Base-by-base conservation (phyloP, 1,284 basidiomycete genomes). In the Tilletia indica region DNA sequence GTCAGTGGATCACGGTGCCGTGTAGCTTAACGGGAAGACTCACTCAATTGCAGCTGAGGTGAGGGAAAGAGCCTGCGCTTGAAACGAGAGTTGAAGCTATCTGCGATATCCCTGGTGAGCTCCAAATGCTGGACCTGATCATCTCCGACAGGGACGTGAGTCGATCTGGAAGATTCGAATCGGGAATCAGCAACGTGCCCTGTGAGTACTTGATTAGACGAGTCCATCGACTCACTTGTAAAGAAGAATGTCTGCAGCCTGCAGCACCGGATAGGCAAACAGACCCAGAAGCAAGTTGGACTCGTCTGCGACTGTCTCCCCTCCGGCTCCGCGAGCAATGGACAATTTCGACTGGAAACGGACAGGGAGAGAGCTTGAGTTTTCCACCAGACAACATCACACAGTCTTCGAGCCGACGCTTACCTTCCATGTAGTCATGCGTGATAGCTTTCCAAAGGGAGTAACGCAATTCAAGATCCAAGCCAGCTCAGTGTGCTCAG, bases 341-440 rank as follows among this genome's bases (percentile, higher is more conserved):
- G 91, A 92, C 0, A 96, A 85, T 74, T 92, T 90, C 12, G 91
- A 89, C 91, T 93, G 81, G 19, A 4, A 61, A 11, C 54, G 25
- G 9, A 58, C 14, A 58, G 54, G 14, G 16, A 39, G 38, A 25
- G 63, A 34, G 25, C 25, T 31, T 31, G 25, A 31, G 25, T 31
- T 31, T 31, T 31, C 25, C 25, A 31, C 25, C 25, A 31, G 25
- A 31, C 25, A 31, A 31, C 25, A 31, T 31, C 25, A 31, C 25
- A 31, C 25, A 31, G 25, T 31, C 25, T 6, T 34, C 25, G 36
- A 67, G 6, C 4, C 19, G n/a, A 42, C 19, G 74, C 87, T 45
- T 72, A 91, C 92, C 88, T 96, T 97, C 94, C 94, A 97, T 0
- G 93, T 95, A 1, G 94, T 97, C 94, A 97, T 96, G 54, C 94